phyloP scores from a whole-genome alignment of 352 stramenopile species.

The Phytopythium aichiense region DNA sequence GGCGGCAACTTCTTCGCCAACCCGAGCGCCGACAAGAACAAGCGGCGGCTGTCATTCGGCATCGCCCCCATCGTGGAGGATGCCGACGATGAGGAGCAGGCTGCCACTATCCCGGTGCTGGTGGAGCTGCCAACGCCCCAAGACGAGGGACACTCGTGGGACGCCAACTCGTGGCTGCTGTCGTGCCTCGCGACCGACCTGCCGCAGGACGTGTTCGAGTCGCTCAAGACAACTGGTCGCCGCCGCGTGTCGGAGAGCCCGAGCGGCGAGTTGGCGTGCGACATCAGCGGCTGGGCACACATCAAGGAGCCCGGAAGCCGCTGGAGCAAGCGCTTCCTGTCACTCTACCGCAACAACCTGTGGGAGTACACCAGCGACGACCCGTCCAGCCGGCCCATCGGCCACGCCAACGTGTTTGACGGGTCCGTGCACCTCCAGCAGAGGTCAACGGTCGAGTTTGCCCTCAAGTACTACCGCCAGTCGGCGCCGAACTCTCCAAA shows the following conservation, averaged over 20 bases:
- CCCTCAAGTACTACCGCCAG: constrained; percentile 52
- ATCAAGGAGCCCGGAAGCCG: constrained; percentile 58
- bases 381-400: constrained; percentile 53
- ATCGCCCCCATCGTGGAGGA: constrained; percentile 75
- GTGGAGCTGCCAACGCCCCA: constrained; percentile 22
- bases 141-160: constrained; percentile 38
- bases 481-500: constrained; percentile 41
- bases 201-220: constrained; percentile 54
- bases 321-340: constrained; percentile 69
- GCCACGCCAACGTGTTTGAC: constrained; percentile 73
- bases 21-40: constrained; percentile 4
- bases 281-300: constrained; percentile 41
- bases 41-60: constrained; percentile 48
- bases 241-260: constrained; percentile 6
- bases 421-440: constrained; percentile 52
- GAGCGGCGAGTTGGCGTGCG: not conserved
- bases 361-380: constrained; percentile 75
- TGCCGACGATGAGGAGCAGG: constrained; percentile 17
- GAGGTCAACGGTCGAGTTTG: constrained; percentile 43
- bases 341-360: constrained; percentile 66
- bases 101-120: constrained; percentile 37
- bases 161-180: constrained; percentile 54
- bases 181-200: constrained; percentile 63
- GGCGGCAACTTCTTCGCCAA: constrained; percentile 33
- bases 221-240: constrained; percentile 15